Evolutionary conservation across 306 rosid species (phyloP).

Genomic region (Vachellia collinsii): DNA sequence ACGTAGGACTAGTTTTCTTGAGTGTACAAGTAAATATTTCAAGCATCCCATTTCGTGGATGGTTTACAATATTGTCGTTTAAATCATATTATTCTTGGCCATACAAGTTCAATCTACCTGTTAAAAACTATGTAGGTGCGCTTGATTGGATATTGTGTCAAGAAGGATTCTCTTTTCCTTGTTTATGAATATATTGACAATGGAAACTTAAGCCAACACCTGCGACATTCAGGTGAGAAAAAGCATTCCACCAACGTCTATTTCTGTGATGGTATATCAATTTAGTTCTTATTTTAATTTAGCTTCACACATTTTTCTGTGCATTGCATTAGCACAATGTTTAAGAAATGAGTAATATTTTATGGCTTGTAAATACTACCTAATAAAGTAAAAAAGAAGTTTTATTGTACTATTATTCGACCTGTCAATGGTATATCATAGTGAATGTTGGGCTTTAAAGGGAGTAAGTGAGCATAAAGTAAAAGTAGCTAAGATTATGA

Average conservation of each 20-base stretch:
- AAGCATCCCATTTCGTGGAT: neutral
- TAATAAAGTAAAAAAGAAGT: no score
- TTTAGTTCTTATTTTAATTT: neutral
- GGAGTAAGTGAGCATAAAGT: no score
- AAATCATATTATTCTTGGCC: neutral
- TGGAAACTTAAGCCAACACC: constrained; percentile 7
- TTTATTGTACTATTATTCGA: no score
- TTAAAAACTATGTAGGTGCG: constrained; percentile 68
- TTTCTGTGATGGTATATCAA: neutral
- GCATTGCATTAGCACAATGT: no score
- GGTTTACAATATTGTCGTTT: neutral
- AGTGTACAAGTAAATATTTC: neutral
- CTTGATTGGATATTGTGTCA: constrained; percentile 87
- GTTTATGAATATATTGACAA: constrained; percentile 6
- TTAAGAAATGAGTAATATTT: no score
- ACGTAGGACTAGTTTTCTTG: neutral
- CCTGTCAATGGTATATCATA: no score
- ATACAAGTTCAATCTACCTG: neutral
- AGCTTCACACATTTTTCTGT: no score
- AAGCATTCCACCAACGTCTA: neutral
- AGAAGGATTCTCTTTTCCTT: constrained; percentile 85
- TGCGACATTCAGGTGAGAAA: constrained; percentile 57
- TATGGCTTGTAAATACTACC: no score
- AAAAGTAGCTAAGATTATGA: no score
- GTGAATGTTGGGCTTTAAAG: no score